Evolutionary conservation across 2,329 filamentous ascomycete species (phyloP).

Genomic region (Aspergillus neoniger): DNA sequence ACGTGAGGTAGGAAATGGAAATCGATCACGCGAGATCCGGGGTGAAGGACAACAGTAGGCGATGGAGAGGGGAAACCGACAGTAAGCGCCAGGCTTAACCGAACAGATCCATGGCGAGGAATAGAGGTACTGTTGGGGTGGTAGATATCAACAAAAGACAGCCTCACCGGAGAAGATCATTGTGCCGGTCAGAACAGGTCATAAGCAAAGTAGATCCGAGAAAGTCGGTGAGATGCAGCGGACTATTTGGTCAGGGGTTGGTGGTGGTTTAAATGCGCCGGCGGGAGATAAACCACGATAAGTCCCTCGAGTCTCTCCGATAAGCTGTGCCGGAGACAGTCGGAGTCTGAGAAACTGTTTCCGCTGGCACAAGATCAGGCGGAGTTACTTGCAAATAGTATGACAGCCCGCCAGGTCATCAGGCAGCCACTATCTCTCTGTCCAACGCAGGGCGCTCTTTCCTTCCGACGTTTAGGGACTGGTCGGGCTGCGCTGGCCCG

Average conservation of each 20-base stretch:
- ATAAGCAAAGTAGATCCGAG: not conserved
- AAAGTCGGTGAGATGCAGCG: constrained; percentile 2
- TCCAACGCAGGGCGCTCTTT: too few relatives aligned
- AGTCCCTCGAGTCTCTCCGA: not conserved
- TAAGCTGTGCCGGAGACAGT: not conserved
- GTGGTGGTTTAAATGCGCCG: not conserved
- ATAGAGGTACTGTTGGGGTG: not conserved
- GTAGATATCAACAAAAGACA: not conserved
- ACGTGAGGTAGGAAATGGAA: not conserved
- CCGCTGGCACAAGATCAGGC: too few relatives aligned
- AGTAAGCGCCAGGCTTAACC: constrained; percentile 14
- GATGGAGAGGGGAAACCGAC: constrained; percentile 12
- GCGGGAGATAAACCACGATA: too few relatives aligned
- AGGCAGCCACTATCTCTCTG: not conserved
- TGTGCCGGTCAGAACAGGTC: not conserved
- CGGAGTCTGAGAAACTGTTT: too few relatives aligned
- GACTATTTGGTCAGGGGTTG: not conserved
- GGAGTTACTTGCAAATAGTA: too few relatives aligned
- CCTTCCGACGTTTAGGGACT: too few relatives aligned
- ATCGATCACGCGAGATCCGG: constrained; percentile 18
- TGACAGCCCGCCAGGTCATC: not conserved
- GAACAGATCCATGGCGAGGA: not conserved
- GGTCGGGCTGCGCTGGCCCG: too few relatives aligned
- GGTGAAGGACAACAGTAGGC: constrained; percentile 8
- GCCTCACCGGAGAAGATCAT: not conserved